These are phyloP conservation scores for Paecilomyces formosus DNA, from an alignment of 2,329 filamentous ascomycete genomes.

Conservation along the genomic window DNA sequence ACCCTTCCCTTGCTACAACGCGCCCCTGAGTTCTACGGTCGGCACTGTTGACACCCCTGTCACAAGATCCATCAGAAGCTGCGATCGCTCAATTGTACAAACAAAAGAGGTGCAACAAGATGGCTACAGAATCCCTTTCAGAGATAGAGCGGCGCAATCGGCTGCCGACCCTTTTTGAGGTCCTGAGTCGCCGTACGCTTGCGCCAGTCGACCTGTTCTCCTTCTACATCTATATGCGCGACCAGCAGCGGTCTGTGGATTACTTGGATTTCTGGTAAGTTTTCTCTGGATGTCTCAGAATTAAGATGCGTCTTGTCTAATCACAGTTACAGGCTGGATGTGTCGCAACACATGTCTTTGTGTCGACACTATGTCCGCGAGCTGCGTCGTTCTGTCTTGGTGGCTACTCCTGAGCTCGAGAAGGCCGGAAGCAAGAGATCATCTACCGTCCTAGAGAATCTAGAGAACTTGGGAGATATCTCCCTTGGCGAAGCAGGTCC, in stretches of 20 bases:
- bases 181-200: constrained; percentile 85
- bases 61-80: neutral
- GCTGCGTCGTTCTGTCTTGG: constrained; percentile 82
- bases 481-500: constrained; percentile 42
- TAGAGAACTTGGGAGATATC: constrained; percentile 62
- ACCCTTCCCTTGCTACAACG: neutral
- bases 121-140: constrained; percentile 13
- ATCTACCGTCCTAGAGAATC: constrained; percentile 66
- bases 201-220: constrained; percentile 95
- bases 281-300: neutral
- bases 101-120: neutral
- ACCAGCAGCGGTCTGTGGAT: constrained; percentile 95
- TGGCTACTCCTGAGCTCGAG: constrained; percentile 86
- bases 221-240: constrained; percentile 99
- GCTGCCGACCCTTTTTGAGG: constrained; percentile 90
- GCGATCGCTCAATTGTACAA: neutral
- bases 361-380: constrained; percentile 95
- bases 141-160: constrained; percentile 60
- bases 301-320: constrained; percentile 6
- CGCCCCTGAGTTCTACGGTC: neutral
- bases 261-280: constrained; percentile 95
- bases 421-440: constrained; percentile 75
- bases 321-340: constrained; percentile 70
- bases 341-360: constrained; percentile 96
- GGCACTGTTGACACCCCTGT: neutral